Base-by-base conservation (phyloP, 768 basidiomycete species). In the Xerocomellus chrysenteron region DNA sequence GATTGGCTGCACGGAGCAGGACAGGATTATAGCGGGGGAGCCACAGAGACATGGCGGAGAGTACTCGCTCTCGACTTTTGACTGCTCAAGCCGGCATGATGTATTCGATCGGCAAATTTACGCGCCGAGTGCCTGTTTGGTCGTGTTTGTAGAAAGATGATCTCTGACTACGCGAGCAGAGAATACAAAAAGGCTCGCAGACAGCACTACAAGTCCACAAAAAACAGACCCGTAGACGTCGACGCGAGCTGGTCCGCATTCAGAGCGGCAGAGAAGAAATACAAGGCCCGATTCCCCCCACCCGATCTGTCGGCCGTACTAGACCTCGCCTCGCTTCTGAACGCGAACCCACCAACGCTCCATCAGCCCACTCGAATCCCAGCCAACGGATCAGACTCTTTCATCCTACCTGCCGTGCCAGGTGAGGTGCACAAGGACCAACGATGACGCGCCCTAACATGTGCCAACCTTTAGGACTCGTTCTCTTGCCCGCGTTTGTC, bases 401-500 rank as follows among this genome's bases (percentile, higher is more conserved):
- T 60, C 30, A 32, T 58, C 16, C 26, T 70, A 2, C 59, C 61
- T 1, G 48, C 61, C 2, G 73, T 88, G 32, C 79, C 84, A 53
- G 67, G 72, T 56, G 75, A 84, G 58, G 13, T 36, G 13, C 36
- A 2, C 24, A 3, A 55, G 42, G 12, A 3, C 33, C 9, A 5
- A 3, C 26, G 14, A 5, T 8, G 42, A 11, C 24, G 33, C 12
- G 9, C 24, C n/a, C 28, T 45, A 11, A 47, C 55, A 28, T n/a
- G 4, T 1, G 26, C n/a, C 30, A 7, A n/a, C 21, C 13, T 50
- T 24, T 67, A 95, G 95, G 95, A 19, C 82, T 98, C 28, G 87
- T 98, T 19, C 70, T 97, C 21, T 72, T 99, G 6, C 94, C 96
- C 12, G 77, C 79, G 0, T 94, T 88, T 65, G 65, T 97, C 17